phyloP scores from a whole-genome alignment of 306 rosid genomes.

The Vigna unguiculata region DNA sequence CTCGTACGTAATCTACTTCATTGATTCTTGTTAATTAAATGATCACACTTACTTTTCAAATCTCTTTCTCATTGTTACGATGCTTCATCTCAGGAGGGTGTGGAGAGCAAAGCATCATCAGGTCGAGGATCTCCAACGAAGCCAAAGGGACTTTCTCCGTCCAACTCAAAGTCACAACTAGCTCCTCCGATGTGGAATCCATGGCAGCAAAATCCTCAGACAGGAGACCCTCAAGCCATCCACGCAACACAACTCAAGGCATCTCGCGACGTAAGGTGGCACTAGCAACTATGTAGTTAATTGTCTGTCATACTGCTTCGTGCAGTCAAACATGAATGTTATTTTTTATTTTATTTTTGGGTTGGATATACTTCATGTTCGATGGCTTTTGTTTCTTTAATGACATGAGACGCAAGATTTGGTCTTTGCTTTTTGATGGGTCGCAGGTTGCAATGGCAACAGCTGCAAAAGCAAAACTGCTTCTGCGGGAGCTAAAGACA shows the following conservation, averaged over 20 bases:
- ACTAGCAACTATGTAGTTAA: conserved; percentile 46
- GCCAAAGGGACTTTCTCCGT: conserved; percentile 53
- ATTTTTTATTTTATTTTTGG: too few species aligned
- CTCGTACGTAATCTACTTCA: conserved; percentile 46
- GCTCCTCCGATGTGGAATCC: conserved; percentile 37
- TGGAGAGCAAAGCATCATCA: conserved; percentile 61
- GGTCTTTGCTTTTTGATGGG: conserved; percentile 26
- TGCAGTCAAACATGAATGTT: background rate
- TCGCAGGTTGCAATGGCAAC: conserved; percentile 96
- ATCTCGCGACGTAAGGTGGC: conserved; percentile 99
- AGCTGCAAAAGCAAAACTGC: conserved; percentile 93
- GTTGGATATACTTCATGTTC: background rate
- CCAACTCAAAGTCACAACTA: conserved; percentile 44
- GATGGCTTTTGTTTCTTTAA: background rate
- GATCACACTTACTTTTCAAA: too few species aligned
- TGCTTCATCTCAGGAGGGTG: conserved; percentile 58
- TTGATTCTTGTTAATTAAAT: too few species aligned
- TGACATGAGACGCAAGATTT: conserved; percentile 1
- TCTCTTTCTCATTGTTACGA: background rate
- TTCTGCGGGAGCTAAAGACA: conserved; percentile 89
- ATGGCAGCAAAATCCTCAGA: conserved; percentile 55
- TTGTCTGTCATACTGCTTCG: background rate
- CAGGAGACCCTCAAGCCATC: conserved; percentile 39
- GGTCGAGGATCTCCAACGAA: conserved; percentile 60
- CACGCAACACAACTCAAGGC: conserved; percentile 90